phyloP scores from a whole-genome alignment of 441 rosid genomes.

The Omphalea diandra region DNA sequence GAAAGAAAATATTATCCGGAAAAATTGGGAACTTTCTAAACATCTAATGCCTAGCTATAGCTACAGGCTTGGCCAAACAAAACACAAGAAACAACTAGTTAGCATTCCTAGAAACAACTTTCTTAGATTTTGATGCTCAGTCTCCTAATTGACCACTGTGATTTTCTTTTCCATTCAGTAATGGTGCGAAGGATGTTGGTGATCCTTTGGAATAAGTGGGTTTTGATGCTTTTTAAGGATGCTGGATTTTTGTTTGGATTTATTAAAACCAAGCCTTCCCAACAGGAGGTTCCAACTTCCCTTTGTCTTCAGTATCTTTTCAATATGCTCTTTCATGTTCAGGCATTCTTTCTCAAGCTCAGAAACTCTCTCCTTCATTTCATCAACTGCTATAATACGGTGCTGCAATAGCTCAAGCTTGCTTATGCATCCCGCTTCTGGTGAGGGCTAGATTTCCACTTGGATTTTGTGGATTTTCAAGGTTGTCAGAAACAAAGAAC shows the following conservation, averaged over 20 bases:
- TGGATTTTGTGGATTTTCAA: constrained; percentile 39
- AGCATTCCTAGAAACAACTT: neutral
- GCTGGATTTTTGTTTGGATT: constrained; percentile 40
- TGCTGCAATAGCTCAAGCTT: constrained; percentile 21
- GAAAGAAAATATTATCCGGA: neutral
- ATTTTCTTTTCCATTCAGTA: constrained; percentile 29
- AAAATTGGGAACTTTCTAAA: neutral
- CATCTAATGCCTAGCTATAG: constrained; percentile 13
- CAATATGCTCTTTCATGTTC: constrained; percentile 76
- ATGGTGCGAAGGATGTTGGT: constrained; percentile 30
- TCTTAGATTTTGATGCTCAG: neutral
- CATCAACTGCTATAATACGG: constrained; percentile 34
- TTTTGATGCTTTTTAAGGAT: constrained; percentile 28
- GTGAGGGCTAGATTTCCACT: constrained; percentile 44
- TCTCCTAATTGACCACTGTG: constrained; percentile 26
- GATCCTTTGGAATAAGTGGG: constrained; percentile 26
- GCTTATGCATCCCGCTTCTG: constrained; percentile 29
- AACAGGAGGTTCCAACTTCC: constrained; percentile 59
- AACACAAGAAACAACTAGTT: neutral
- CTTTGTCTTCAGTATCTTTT: constrained; percentile 66
- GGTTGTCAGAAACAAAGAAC: constrained; percentile 65
- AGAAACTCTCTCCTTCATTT: constrained; percentile 64
- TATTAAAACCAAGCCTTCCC: constrained; percentile 44
- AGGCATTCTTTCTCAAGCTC: constrained; percentile 81
- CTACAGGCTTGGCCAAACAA: constrained; percentile 20